Conservation (phyloP, 805 yeast genomes). For the Metschnikowia picachoensis region DNA sequence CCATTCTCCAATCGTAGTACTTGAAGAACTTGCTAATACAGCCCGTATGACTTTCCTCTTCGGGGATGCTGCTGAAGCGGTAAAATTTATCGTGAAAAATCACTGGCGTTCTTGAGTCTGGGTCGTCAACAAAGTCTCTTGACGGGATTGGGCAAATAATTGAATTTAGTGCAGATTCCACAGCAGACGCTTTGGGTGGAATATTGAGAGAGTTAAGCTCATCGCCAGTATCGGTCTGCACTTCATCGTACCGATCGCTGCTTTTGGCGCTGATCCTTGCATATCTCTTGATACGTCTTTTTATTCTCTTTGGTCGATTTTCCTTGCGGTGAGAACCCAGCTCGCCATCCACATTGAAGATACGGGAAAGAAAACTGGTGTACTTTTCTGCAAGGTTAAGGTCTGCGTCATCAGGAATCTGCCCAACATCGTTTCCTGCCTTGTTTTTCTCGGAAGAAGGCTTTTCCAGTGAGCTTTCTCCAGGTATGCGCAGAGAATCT, state of each 20-base stretch:
- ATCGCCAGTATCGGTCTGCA: slow-evolving; percentile 2
- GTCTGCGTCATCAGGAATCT: slow-evolving; percentile 27
- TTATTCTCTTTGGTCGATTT: slow-evolving; percentile 11
- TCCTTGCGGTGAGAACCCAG: background rate
- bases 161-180: slow-evolving; percentile 40
- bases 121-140: slow-evolving; percentile 28
- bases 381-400: slow-evolving; percentile 12
- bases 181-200: slow-evolving; percentile 43
- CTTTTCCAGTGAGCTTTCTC: background rate
- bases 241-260: slow-evolving; percentile 9
- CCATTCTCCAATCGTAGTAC: slow-evolving; percentile 32
- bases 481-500: background rate
- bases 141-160: slow-evolving; percentile 40
- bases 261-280: slow-evolving; percentile 21
- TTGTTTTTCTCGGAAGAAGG: background rate
- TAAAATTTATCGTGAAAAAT: slow-evolving; percentile 43
- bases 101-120: slow-evolving; percentile 31
- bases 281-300: slow-evolving; percentile 11
- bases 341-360: slow-evolving; percentile 13
- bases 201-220: slow-evolving; percentile 29
- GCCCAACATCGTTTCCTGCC: slow-evolving; percentile 24
- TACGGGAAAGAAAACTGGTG: slow-evolving; percentile 12
- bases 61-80: slow-evolving; percentile 29
- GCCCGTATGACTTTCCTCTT: slow-evolving; percentile 16
- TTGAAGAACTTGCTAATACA: slow-evolving; percentile 20